These are phyloP conservation scores for Sphagnum fallax DNA, from an alignment of 228 moss, liverwort and hornwort species.

Conservation along the genomic window DNA sequence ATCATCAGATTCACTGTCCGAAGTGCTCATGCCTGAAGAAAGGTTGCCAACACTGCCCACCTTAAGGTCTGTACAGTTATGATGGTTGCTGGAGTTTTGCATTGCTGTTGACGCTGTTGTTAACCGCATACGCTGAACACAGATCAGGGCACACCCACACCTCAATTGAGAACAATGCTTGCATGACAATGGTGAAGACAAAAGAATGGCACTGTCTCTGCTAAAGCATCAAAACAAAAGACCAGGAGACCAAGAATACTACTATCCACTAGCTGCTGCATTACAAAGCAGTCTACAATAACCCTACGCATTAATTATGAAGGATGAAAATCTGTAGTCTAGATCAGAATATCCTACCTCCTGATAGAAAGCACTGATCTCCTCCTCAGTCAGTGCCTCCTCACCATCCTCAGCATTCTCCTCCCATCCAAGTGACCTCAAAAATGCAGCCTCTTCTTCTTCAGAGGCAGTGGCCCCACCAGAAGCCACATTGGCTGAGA, in stretches of 20 bases:
- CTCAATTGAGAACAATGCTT: background rate
- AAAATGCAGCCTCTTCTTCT: constrained; percentile 89
- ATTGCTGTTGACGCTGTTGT: constrained; percentile 54
- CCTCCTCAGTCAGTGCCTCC: constrained; percentile 84
- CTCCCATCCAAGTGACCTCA: constrained; percentile 98
- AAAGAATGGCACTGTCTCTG: background rate
- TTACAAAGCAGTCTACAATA: too few species aligned
- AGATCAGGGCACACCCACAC: constrained; percentile 1
- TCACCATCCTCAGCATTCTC: constrained; percentile 77
- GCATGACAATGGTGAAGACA: too few species aligned
- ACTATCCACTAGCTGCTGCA: background rate
- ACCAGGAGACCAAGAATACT: background rate
- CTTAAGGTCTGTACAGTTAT: constrained; percentile 46
- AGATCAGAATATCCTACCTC: constrained; percentile 25
- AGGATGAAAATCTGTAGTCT: too few species aligned
- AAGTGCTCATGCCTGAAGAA: constrained; percentile 80
- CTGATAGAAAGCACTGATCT: constrained; percentile 81
- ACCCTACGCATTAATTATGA: too few species aligned
- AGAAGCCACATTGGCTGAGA: constrained; percentile 7
- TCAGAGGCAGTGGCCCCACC: constrained; percentile 47
- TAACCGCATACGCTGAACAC: constrained; percentile 70
- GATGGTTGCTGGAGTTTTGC: constrained; percentile 54
- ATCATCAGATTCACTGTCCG: constrained; percentile 97
- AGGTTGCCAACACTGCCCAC: constrained; percentile 90
- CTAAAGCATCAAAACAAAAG: background rate